A percentile compares a stretch with the other conserved stretches of the same genome.
These are phyloP conservation scores for Colletotrichum echinochloae DNA, from an alignment of 2,329 filamentous ascomycete species.

Conservation along the genomic window DNA sequence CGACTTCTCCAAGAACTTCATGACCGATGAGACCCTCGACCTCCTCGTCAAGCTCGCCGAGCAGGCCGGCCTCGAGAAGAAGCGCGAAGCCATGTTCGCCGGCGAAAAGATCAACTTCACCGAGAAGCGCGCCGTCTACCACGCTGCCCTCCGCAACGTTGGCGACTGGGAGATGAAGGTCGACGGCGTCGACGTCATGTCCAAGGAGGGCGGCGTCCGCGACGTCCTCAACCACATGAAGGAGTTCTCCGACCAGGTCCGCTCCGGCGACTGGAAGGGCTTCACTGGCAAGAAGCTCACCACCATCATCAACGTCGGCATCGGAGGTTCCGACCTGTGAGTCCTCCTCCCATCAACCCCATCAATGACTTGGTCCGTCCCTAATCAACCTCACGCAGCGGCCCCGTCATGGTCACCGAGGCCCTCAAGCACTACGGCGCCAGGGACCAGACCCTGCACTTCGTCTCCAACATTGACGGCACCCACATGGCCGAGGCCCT, in stretches of 20 bases:
- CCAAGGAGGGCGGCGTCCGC: slow-evolving; percentile 88
- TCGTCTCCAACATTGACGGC: slow-evolving; percentile 99
- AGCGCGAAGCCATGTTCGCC: slow-evolving; percentile 96
- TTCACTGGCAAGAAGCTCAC: slow-evolving; percentile 97
- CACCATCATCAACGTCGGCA: slow-evolving; percentile 96
- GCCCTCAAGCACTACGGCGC: slow-evolving; percentile 95
- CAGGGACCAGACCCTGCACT: slow-evolving; percentile 89
- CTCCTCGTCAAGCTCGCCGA: slow-evolving; percentile 90
- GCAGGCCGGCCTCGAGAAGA: slow-evolving; percentile 90
- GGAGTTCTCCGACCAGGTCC: slow-evolving; percentile 94
- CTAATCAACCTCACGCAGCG: slow-evolving; percentile 63
- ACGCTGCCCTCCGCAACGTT: slow-evolving; percentile 92
- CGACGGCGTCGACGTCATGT: slow-evolving; percentile 92
- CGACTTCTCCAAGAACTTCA: slow-evolving; percentile 99
- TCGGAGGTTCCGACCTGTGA: slow-evolving; percentile 97
- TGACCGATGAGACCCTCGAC: slow-evolving; percentile 90
- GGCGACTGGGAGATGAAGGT: slow-evolving; percentile 85
- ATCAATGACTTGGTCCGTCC: no score
- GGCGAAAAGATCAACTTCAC: slow-evolving; percentile 99
- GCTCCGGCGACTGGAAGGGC: slow-evolving; percentile 96
- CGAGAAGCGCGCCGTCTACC: slow-evolving; percentile 95
- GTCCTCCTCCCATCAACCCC: slow-evolving; percentile 50
- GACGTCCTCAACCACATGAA: slow-evolving; percentile 96
- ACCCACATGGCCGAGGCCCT: slow-evolving; percentile 97
- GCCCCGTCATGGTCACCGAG: slow-evolving; percentile 98